These are phyloP conservation scores for Paramecium caudatum DNA, from an alignment of 73 alveolate genomes.

Conservation along the genomic window DNA sequence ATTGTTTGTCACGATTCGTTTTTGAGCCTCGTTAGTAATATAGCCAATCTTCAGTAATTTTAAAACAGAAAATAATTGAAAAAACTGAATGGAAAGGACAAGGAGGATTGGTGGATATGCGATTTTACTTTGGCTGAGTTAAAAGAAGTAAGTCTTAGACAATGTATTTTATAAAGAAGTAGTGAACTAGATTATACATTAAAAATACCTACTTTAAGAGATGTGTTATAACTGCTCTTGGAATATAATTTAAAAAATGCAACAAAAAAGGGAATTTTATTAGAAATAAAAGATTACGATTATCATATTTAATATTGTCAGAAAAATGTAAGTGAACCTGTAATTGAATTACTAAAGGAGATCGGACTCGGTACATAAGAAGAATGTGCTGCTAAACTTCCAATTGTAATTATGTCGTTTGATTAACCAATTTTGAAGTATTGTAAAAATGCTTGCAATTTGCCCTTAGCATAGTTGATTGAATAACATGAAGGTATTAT, in stretches of 20 bases:
- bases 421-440: neutral
- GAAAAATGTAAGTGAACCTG: neutral
- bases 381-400: neutral
- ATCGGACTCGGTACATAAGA: constrained; percentile 11
- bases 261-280: constrained; percentile 23
- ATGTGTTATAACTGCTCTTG: neutral
- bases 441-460: neutral
- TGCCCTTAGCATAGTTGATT: constrained; percentile 40
- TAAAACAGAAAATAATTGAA: neutral
- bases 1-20: constrained; percentile 58
- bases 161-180: neutral
- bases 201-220: constrained; percentile 19
- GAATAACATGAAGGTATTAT: neutral
- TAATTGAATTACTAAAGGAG: neutral
- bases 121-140: constrained; percentile 50
- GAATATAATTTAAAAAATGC: neutral
- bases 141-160: neutral
- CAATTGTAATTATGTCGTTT: constrained; percentile 60
- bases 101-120: constrained; percentile 63
- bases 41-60: neutral
- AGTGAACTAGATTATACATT: neutral
- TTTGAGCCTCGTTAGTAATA: constrained; percentile 32
- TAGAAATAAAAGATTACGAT: constrained; percentile 45
- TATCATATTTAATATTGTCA: constrained; percentile 23
- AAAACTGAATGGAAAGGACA: neutral